Conservation (phyloP, 345 rosid genomes). For the Gynandropsis gynandra region DNA sequence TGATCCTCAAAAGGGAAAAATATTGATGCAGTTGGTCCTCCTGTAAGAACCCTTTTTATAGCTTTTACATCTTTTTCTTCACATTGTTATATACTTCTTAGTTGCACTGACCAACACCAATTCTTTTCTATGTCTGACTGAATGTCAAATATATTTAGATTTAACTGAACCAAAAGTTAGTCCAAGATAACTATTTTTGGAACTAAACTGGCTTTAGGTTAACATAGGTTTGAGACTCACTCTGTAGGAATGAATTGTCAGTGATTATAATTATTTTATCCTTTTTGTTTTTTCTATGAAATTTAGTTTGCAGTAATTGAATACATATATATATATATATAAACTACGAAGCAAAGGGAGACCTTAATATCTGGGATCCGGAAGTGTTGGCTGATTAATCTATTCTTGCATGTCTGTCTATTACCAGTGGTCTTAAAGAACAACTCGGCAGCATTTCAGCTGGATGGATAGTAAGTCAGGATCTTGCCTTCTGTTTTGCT, state of each 20-base stretch:
- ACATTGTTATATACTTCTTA: not conserved
- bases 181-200: no score
- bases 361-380: slow-evolving; percentile 22
- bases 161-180: no score
- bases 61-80: slow-evolving; percentile 2
- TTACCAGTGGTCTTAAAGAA: slow-evolving; percentile 1
- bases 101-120: not conserved
- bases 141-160: no score
- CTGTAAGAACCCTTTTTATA: slow-evolving; percentile 16
- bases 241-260: no score
- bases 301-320: slow-evolving; percentile 4
- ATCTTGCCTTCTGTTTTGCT: not conserved
- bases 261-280: not conserved
- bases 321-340: not conserved
- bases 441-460: slow-evolving; percentile 19
- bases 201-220: no score
- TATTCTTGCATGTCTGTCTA: slow-evolving; percentile 17
- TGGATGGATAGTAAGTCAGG: slow-evolving; percentile 24
- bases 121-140: no score
- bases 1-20: not conserved
- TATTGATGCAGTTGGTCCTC: slow-evolving; percentile 16
- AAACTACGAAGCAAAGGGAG: slow-evolving; percentile 12
- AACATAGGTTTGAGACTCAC: no score
- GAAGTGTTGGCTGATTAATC: slow-evolving; percentile 4
- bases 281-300: slow-evolving; percentile 1